phyloP scores from a whole-genome alignment of 1,139 yeast species.

The Petasospora fabianii region DNA sequence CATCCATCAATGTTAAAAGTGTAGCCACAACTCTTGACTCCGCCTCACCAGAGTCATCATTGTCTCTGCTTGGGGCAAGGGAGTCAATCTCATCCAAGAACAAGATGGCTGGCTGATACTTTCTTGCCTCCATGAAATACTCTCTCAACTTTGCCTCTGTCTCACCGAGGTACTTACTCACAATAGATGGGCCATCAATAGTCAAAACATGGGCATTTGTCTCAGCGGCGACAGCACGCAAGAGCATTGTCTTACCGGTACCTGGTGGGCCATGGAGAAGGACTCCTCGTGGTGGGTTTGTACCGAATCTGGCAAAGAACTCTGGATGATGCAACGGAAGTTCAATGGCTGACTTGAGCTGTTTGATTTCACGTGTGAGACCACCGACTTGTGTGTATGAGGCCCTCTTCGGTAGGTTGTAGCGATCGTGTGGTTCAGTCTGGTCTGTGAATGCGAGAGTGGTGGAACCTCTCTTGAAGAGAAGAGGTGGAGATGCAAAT shows the following conservation, averaged over 20 bases:
- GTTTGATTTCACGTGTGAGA: constrained; percentile 55
- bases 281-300: constrained; percentile 87
- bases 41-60: constrained; percentile 85
- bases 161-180: constrained; percentile 89
- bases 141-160: constrained; percentile 81
- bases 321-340: constrained; percentile 78
- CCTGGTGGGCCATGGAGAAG: constrained; percentile 96
- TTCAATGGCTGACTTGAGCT: constrained; percentile 65
- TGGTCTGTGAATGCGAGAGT: constrained; percentile 27
- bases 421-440: constrained; percentile 25
- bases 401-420: constrained; percentile 39
- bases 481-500: constrained; percentile 43
- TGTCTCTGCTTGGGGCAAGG: constrained; percentile 73
- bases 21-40: constrained; percentile 91
- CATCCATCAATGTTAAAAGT: constrained; percentile 83
- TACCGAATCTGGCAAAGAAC: constrained; percentile 79
- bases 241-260: constrained; percentile 90
- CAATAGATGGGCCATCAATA: constrained; percentile 88
- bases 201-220: constrained; percentile 74
- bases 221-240: constrained; percentile 75
- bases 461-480: constrained; percentile 42
- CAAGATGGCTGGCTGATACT: constrained; percentile 80
- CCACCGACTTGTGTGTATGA: constrained; percentile 73
- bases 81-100: constrained; percentile 94
- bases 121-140: constrained; percentile 79